phyloP scores from a whole-genome alignment of 2,329 filamentous ascomycete species.

The Orbilia ellipsospora region DNA sequence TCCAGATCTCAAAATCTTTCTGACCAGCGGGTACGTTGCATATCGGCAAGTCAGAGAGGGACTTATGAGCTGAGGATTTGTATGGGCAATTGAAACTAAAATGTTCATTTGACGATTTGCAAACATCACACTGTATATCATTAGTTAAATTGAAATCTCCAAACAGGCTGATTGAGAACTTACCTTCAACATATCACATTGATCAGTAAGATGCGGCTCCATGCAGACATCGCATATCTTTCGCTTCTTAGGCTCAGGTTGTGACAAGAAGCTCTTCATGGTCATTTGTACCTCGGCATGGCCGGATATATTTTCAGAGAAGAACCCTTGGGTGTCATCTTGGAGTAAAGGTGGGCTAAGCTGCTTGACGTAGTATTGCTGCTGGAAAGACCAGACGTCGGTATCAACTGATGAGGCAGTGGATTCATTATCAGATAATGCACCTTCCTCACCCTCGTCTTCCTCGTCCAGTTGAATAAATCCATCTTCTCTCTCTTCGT shows the following conservation, averaged over 20 bases:
- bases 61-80: conserved; percentile 42
- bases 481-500: conserved; percentile 1
- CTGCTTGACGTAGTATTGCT: conserved; percentile 44
- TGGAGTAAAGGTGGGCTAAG: conserved; percentile 33
- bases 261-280: conserved; percentile 14
- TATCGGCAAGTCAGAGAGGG: conserved; percentile 45
- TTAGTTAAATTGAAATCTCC: conserved; percentile 16
- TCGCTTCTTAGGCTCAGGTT: conserved; percentile 41
- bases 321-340: conserved; percentile 26
- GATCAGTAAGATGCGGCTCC: conserved; percentile 43
- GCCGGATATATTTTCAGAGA: conserved; percentile 24
- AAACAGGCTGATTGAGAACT: neutral
- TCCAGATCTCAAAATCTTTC: conserved; percentile 51
- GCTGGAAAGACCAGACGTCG: conserved; percentile 37
- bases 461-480: conserved; percentile 25
- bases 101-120: conserved; percentile 43
- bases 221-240: conserved; percentile 53
- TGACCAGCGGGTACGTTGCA: conserved; percentile 49
- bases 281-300: conserved; percentile 15
- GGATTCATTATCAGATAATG: conserved; percentile 35
- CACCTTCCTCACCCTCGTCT: conserved; percentile 38
- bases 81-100: conserved; percentile 53
- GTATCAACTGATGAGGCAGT: conserved; percentile 33
- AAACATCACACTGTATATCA: conserved; percentile 37
- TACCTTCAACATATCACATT: conserved; percentile 53